Evolutionary conservation across 2,329 filamentous ascomycete genomes (phyloP).

Genomic region (Claviceps africana): DNA sequence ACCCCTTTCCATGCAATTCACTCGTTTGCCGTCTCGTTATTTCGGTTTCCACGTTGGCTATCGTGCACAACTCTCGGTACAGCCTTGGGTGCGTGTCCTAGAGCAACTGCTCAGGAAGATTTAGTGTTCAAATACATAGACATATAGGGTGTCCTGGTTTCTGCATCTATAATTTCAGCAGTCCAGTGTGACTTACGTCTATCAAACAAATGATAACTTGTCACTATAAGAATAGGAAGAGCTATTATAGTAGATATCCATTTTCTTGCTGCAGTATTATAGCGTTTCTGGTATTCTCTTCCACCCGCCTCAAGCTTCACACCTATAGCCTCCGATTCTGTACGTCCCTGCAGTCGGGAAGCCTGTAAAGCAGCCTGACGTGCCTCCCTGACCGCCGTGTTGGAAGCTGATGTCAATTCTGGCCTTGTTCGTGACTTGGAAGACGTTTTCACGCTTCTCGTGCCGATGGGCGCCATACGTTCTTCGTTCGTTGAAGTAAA

Average conservation of each 20-base stretch:
- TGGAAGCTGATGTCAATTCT: not conserved
- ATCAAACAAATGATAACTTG: slow-evolving; percentile 40
- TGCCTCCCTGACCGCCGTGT: slow-evolving; percentile 9
- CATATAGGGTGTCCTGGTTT: not conserved
- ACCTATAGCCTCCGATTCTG: slow-evolving; percentile 9
- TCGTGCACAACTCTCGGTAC: not conserved
- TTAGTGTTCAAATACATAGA: not conserved
- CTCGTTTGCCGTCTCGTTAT: not conserved
- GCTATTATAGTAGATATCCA: slow-evolving; percentile 36
- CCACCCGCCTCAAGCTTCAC: slow-evolving; percentile 10
- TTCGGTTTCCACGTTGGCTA: not conserved
- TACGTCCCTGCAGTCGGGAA: slow-evolving; percentile 10
- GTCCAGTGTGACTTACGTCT: slow-evolving; percentile 24
- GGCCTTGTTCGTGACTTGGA: no score
- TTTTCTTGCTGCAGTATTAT: slow-evolving; percentile 29
- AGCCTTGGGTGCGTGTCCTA: slow-evolving; percentile 1
- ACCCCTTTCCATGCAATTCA: no score
- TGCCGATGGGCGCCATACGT: not conserved
- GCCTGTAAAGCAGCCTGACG: slow-evolving; percentile 12
- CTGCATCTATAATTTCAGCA: not conserved
- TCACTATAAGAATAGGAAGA: slow-evolving; percentile 39
- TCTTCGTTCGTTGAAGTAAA: not conserved
- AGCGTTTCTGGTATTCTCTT: slow-evolving; percentile 28
- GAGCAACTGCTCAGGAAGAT: not conserved
- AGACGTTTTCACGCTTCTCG: not conserved